Evolutionary conservation across 768 basidiomycete species (phyloP).

Genomic region (Hericium erinaceus): DNA sequence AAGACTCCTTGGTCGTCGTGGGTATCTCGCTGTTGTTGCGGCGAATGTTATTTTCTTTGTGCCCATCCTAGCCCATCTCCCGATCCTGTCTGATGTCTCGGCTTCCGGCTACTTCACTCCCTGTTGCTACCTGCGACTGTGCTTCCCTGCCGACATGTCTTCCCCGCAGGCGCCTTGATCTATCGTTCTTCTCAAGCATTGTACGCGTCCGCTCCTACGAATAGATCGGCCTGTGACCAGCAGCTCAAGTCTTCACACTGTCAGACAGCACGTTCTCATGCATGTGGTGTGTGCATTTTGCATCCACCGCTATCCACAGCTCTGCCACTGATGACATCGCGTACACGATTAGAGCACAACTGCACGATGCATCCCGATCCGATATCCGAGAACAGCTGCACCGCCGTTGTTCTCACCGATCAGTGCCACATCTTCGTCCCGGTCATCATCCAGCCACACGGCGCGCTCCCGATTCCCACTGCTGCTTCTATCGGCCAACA

Average conservation of each 20-base stretch:
- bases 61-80: neutral
- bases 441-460: neutral
- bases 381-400: neutral
- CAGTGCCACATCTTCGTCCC: neutral
- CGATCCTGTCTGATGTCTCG: neutral
- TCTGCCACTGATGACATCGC: neutral
- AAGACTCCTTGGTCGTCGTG: slow-evolving; percentile 2
- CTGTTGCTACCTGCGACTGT: neutral
- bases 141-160: neutral
- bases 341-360: neutral
- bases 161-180: neutral
- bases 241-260: neutral
- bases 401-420: neutral
- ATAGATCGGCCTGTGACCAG: neutral
- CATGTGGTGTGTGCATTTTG: neutral
- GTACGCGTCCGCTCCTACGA: neutral
- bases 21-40: slow-evolving; percentile 3
- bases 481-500: neutral
- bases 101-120: neutral
- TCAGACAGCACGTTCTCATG: neutral
- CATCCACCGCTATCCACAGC: neutral
- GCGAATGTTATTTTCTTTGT: neutral
- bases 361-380: neutral
- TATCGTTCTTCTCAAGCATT: neutral
- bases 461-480: neutral